A percentile compares a stretch with the other conserved stretches of the same genome.
These are phyloP conservation scores for Ophiostoma piceae DNA, from an alignment of 2,329 filamentous ascomycete species.

Conservation along the genomic window DNA sequence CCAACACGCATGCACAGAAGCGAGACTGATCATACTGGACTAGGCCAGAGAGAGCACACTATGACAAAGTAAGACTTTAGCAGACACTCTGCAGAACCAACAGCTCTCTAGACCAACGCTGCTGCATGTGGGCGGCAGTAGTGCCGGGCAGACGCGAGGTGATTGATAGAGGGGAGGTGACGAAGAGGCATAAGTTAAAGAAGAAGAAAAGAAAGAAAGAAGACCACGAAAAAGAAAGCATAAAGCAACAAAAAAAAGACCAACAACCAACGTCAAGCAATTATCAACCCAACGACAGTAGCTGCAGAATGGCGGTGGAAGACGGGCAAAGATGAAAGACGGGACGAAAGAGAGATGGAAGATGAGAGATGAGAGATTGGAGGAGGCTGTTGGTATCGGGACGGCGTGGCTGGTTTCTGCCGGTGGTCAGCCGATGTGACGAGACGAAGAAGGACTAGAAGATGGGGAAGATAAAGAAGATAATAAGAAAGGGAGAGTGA, in stretches of 20 bases:
- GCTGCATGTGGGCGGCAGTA: neutral
- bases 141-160: constrained; percentile 4
- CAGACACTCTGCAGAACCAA: neutral
- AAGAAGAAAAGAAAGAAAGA: neutral
- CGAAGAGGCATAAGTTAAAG: neutral
- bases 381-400: neutral
- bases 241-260: neutral
- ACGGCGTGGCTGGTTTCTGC: neutral
- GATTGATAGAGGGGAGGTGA: too few relatives aligned
- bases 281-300: too few relatives aligned
- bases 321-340: too few relatives aligned
- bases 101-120: neutral
- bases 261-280: neutral
- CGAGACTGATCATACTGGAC: neutral
- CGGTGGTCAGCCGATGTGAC: too few relatives aligned
- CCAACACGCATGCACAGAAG: neutral
- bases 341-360: too few relatives aligned
- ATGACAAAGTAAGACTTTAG: neutral
- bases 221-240: neutral
- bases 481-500: too few relatives aligned
- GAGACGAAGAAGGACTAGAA: too few relatives aligned
- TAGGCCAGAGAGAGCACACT: neutral
- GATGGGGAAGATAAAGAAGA: neutral
- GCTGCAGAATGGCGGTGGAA: neutral
- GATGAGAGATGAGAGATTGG: too few relatives aligned